Base-by-base conservation (phyloP, 495 filamentous ascomycete species). In the Aspergillus kassunensis region DNA sequence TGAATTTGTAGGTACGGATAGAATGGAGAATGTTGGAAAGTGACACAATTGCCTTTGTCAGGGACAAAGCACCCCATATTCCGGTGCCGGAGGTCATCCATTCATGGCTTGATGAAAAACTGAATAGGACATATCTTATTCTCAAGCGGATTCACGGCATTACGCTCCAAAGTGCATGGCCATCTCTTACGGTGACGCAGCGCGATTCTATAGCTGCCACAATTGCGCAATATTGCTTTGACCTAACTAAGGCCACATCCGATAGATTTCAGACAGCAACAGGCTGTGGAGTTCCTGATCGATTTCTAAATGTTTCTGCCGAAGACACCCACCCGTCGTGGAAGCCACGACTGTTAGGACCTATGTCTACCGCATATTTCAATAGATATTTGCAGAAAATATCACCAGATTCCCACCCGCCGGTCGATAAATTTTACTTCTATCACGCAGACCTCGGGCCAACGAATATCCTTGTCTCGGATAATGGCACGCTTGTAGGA, bases 11-110 rank as follows among this genome's bases (percentile, higher is more conserved):
- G n/a, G n/a, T n/a, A 21, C 41, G 18, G 41, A 36, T 25, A 40
- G 41, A 37, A 53, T 53, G 50, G 50, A 53, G 34, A 36, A n/a
- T n/a, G n/a, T n/a, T 16, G 4, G 50, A 53, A 36, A 53, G 40
- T 40, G 29, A 37, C 27, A 53, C 50, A 11, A 40, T 53, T 21
- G 40, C 50, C 15, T 53, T 53, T 45, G 50, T 53, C 13, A 30
- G 24, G 11, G 31, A 40, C 13, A 3, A n/a, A 1, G 37, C 39
- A 19, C 46, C 46, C 2, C 18, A 49, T 39, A 39, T 49, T 20
- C 46, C 46, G 23, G 5, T 49, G 25, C 31, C 46, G 1, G 34
- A 39, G 18, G 33, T 49, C 7, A 49, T 49, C 23, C 39, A 39
- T 16, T 24, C 46, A 10, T 49, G 46, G 46, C n/a, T 49, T 3